Evolutionary conservation across 495 filamentous ascomycete species (phyloP), one percentile per base, ranked within the genome.

Genomic region (Penicillium herquei): DNA sequence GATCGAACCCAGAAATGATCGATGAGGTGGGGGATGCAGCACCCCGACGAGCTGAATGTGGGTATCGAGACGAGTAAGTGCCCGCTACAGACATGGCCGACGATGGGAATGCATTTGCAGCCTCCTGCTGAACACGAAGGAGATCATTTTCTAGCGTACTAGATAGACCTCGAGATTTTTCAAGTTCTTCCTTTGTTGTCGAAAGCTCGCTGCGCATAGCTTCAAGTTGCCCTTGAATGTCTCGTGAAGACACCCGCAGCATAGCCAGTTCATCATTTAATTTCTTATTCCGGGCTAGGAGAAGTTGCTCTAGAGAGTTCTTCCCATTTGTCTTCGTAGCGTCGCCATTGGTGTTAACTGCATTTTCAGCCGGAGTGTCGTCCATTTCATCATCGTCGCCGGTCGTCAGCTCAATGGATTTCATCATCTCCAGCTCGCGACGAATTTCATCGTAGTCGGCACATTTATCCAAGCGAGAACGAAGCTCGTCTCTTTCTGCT

Each of bases 391-490:
- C 91, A 57, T 96, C 91, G 58, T 96, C 91, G 8, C 89, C 90
- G 0, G 90, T 89, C 0, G 92, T 85, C 64, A 98, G 96, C 67
- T 98, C 94, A 57, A 98, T 96, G 59, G 92, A 94, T 85, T 87
- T 96, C 60, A 98, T 82, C 44, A 98, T 91, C 61, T 98, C 94
- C 21, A 98, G 80, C 70, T 98, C 95, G 52, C 91, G 87, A 66
- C 94, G 96, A 43, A 98, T 87, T 56, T 97, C 92, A 35, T 96
- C 91, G 64, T 99, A 99, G 68, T 99, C 95, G 59, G 86, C 82
- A 84, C 91, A 93, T 64, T 89, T 93, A 49, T 90, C 85, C 16
- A 97, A 81, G 68, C 91, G 95, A 26, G 79, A 77, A 63, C 86
- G 88, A 40, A 98, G 75, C 40, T 76, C 73, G 53, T 94, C 89